Evolutionary conservation across 768 basidiomycete species (phyloP), one percentile per base, ranked within the genome.

Genomic region (Amanita exitialis): DNA sequence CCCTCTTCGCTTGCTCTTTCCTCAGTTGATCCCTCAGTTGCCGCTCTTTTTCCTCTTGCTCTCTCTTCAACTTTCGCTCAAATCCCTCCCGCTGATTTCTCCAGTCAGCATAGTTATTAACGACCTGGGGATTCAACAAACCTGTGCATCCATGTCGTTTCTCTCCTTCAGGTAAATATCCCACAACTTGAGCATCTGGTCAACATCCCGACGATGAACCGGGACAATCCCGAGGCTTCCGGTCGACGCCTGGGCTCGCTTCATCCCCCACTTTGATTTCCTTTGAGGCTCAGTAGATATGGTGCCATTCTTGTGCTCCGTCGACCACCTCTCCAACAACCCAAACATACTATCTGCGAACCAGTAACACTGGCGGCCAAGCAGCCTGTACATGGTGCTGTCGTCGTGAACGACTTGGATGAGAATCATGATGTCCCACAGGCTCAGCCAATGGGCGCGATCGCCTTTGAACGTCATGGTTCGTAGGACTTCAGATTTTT

Each of bases 361-460:
- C 47, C 47, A 49, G 37, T 34, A 49, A 39, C 35, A 49, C 20
- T 49, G 47, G 4, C 36, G 21, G 3, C 27, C 47, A 15, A 38
- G 35, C 10, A 38, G 37, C 8, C 21, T 38, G 36, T 38, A 38
- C 10, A 21, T 21, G 18, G 20, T 23, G 13, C 47, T 39, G 8
- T 49, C 47, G 8, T 37, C 12, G n/a, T 38, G 35, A 9, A 49
- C 36, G 21, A 49, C 47, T 4, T 49, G 16, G 47, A 25, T 16
- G 10, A 49, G 18, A 35, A 27, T 37, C 37, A 39, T 49, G 18
- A 49, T 9, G 10, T 49, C 47, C 47, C 47, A 49, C 12, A 49
- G 47, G 47, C 35, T 49, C 21, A 13, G 36, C 34, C 47, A n/a
- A 13, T 6, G 9, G 6, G 30, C 15, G 2, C 30, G 45, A 13